Percentiles rank a stretch among this genome's conserved stretches.
Evolutionary conservation across 495 filamentous ascomycete genomes (phyloP).

Genomic region (Penicillium cataractarum): DNA sequence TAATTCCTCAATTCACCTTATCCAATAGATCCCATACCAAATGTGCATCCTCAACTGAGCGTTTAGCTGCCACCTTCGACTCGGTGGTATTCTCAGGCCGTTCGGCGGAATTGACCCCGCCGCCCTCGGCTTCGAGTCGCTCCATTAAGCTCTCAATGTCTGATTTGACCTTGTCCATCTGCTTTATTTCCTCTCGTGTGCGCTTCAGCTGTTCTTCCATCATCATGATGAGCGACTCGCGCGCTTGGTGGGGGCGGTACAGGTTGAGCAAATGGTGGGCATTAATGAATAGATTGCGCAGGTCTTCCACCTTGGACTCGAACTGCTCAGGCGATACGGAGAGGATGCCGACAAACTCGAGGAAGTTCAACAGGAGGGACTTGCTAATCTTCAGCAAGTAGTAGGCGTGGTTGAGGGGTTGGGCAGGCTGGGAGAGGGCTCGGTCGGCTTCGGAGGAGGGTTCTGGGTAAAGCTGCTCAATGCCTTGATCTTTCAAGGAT

Average conservation of each 20-base stretch:
- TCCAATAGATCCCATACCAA: constrained; percentile 46
- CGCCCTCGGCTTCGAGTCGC: constrained; percentile 56
- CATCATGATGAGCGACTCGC: constrained; percentile 85
- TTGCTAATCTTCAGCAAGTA: constrained; percentile 80
- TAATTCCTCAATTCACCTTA: constrained; percentile 26
- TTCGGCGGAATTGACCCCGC: constrained; percentile 19
- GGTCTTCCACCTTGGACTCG: constrained; percentile 68
- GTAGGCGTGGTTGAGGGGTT: constrained; percentile 66
- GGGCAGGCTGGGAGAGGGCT: constrained; percentile 39
- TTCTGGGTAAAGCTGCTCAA: constrained; percentile 69
- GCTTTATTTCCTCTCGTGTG: constrained; percentile 75
- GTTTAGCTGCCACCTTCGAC: constrained; percentile 17
- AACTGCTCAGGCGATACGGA: constrained; percentile 61
- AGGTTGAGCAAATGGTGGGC: constrained; percentile 90
- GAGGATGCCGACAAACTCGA: constrained; percentile 76
- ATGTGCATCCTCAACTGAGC: constrained; percentile 29
- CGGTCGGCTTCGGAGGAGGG: constrained; percentile 40
- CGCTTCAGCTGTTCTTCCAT: constrained; percentile 87
- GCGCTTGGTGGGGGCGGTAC: constrained; percentile 92
- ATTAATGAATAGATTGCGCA: constrained; percentile 83
- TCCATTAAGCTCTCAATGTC: constrained; percentile 72
- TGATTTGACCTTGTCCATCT: constrained; percentile 70
- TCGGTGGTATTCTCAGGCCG: constrained; percentile 8
- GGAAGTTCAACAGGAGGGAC: constrained; percentile 80
- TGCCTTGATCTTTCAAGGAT: constrained; percentile 66